phyloP scores from a whole-genome alignment of 2,329 filamentous ascomycete genomes.

The Zymoseptoria pseudotritici region DNA sequence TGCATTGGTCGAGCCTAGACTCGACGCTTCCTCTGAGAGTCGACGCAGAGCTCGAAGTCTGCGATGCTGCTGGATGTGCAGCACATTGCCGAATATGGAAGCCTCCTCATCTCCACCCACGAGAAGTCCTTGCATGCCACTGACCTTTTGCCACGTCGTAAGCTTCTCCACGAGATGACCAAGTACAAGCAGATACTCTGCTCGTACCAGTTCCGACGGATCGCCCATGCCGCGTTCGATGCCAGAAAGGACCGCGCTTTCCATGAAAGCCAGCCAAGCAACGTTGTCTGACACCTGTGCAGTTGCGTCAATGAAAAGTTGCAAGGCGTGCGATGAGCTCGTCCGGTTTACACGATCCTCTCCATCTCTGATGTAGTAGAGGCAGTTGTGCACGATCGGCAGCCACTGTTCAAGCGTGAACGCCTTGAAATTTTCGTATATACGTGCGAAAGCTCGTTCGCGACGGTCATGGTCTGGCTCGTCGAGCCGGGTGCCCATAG shows the following conservation, averaged over 20 bases:
- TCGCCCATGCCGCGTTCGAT: slow-evolving; percentile 66
- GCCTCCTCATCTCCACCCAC: slow-evolving; percentile 66
- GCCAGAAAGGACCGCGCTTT: slow-evolving; percentile 61
- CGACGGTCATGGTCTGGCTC: slow-evolving; percentile 84
- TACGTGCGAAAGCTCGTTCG: slow-evolving; percentile 64
- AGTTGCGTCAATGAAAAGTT: slow-evolving; percentile 61
- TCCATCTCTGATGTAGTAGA: slow-evolving; percentile 77
- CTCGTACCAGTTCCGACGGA: slow-evolving; percentile 76
- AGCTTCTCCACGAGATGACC: slow-evolving; percentile 69
- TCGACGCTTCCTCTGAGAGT: slow-evolving; percentile 60
- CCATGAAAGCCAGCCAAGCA: slow-evolving; percentile 50
- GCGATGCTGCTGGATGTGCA: slow-evolving; percentile 81
- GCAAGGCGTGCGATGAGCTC: slow-evolving; percentile 75
- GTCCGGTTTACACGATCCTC: slow-evolving; percentile 81
- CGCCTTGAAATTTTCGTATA: slow-evolving; percentile 57
- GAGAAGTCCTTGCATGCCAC: slow-evolving; percentile 66
- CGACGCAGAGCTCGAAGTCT: slow-evolving; percentile 77
- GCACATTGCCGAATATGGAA: slow-evolving; percentile 86
- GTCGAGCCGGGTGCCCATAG: slow-evolving; percentile 67
- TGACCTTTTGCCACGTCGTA: slow-evolving; percentile 60
- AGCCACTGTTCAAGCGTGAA: slow-evolving; percentile 73
- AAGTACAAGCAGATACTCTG: slow-evolving; percentile 73
- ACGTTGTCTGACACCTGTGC: slow-evolving; percentile 46
- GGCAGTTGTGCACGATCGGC: slow-evolving; percentile 79
- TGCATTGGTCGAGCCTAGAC: slow-evolving; percentile 68